phyloP scores from a whole-genome alignment of 176 grass and related monocot genomes.

The Phoenix dactylifera region DNA sequence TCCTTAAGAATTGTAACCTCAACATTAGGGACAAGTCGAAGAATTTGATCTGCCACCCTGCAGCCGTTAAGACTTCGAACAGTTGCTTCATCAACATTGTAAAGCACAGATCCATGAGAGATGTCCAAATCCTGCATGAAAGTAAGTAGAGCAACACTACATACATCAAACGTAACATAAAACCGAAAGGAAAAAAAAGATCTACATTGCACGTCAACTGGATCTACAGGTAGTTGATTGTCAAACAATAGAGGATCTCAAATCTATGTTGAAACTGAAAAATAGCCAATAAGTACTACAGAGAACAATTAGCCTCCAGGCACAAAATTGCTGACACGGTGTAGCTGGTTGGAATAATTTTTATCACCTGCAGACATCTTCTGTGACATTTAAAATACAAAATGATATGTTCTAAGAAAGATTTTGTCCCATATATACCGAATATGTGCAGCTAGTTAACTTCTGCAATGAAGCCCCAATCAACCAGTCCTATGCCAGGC shows the following conservation, averaged over 20 bases:
- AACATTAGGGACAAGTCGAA: constrained; percentile 93
- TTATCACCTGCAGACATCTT: not conserved
- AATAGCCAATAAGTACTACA: too few relatives aligned
- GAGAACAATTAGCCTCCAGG: too few relatives aligned
- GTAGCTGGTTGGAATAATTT: too few relatives aligned
- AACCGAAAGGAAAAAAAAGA: not conserved
- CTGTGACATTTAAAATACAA: not conserved
- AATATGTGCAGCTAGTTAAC: too few relatives aligned
- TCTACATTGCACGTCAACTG: too few relatives aligned
- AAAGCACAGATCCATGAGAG: constrained; percentile 78
- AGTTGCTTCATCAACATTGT: constrained; percentile 77
- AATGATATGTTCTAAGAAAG: not conserved
- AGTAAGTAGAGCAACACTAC: not conserved
- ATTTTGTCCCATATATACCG: too few relatives aligned
- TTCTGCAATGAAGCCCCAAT: too few relatives aligned
- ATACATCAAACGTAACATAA: not conserved
- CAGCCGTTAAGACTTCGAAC: constrained; percentile 96
- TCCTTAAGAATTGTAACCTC: constrained; percentile 34
- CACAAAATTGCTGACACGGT: too few relatives aligned
- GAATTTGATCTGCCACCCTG: constrained; percentile 89
- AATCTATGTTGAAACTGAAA: too few relatives aligned
- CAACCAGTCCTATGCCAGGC: too few relatives aligned
- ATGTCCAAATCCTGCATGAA: constrained; percentile 49
- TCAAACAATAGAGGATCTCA: too few relatives aligned
- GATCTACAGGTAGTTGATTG: too few relatives aligned